Conservation (phyloP, 1,284 basidiomycete species). For the Peniophora sp. region DNA sequence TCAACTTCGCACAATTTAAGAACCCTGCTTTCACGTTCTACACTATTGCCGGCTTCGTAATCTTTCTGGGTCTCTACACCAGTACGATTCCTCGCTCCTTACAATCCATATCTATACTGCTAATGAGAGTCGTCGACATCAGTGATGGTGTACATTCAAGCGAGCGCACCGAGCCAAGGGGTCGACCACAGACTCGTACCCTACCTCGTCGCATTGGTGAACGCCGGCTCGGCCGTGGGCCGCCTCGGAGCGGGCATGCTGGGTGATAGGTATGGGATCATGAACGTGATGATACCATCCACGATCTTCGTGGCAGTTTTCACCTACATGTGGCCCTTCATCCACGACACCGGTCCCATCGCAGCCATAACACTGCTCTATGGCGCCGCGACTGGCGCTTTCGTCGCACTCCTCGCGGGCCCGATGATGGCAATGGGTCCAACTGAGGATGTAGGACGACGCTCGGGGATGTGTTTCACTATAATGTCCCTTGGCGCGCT, state of each 20-base stretch:
- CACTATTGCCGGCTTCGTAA: constrained; percentile 31
- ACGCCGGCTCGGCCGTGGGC: constrained; percentile 32
- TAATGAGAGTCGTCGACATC: constrained; percentile 4
- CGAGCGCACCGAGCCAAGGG: constrained; percentile 29
- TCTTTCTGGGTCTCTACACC: constrained; percentile 57
- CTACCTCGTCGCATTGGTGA: constrained; percentile 42
- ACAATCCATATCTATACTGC: background rate
- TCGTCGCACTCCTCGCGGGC: constrained; percentile 42
- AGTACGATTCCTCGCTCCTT: constrained; percentile 22
- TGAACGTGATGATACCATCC: constrained; percentile 50
- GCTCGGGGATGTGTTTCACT: constrained; percentile 50
- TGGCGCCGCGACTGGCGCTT: constrained; percentile 52
- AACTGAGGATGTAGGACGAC: constrained; percentile 49
- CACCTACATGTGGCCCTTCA: constrained; percentile 54
- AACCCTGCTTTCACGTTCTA: constrained; percentile 35
- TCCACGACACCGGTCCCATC: constrained; percentile 28
- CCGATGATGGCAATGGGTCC: constrained; percentile 57
- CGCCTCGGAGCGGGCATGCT: constrained; percentile 31
- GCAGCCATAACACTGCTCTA: constrained; percentile 38
- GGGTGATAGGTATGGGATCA: constrained; percentile 30
- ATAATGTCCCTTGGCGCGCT: constrained; percentile 39
- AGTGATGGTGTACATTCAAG: constrained; percentile 44
- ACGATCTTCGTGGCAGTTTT: constrained; percentile 39
- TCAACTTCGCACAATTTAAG: constrained; percentile 43
- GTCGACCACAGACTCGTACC: constrained; percentile 28